Conservation (phyloP, 257 asterid genomes). For the Coffea canephora region DNA sequence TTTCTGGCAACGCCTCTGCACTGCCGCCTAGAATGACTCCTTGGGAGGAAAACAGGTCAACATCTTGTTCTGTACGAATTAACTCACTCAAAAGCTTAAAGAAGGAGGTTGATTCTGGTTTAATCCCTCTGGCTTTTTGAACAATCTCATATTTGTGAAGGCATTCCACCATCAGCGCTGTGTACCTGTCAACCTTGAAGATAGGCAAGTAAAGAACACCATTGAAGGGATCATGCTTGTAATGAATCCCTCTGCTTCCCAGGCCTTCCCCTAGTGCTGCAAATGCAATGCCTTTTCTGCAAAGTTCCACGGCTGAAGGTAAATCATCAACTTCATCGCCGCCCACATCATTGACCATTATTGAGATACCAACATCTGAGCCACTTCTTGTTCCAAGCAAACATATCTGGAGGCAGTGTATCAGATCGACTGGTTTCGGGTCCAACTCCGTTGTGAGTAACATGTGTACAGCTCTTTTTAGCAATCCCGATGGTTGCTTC, state of each 20-base stretch:
- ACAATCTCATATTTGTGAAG: background rate
- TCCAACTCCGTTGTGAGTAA: background rate
- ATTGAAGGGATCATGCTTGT: background rate
- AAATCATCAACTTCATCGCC: background rate
- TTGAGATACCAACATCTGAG: no score
- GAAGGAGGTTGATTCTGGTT: background rate
- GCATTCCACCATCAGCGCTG: background rate
- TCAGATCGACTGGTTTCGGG: background rate
- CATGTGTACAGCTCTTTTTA: background rate
- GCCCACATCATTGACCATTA: no score
- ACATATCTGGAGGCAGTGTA: background rate
- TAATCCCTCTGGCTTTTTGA: background rate
- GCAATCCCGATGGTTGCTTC: background rate
- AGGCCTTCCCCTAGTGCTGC: background rate
- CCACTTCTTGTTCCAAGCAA: background rate
- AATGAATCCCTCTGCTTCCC: slow-evolving; percentile 2
- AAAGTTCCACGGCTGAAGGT: background rate
- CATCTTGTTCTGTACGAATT: background rate
- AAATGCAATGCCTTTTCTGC: background rate
- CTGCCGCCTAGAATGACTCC: background rate
- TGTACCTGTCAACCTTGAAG: background rate
- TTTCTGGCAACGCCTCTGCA: background rate
- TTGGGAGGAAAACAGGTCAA: background rate
- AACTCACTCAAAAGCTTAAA: background rate
- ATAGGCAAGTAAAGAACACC: background rate